Evolutionary conservation across 768 basidiomycete species (phyloP).

Genomic region (Agaricus blazei): DNA sequence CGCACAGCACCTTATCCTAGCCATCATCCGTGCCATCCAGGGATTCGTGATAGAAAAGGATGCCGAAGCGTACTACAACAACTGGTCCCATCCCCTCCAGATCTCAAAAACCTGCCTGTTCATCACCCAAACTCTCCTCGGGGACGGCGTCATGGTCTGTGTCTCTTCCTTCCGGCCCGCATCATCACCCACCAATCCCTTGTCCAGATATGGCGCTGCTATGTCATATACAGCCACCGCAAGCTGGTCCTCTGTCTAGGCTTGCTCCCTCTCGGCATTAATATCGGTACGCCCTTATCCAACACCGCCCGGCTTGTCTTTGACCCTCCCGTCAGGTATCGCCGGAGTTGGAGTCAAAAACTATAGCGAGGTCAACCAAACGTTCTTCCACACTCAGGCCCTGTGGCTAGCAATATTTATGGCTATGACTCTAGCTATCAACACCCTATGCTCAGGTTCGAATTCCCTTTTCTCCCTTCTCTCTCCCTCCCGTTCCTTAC

Average conservation of each 20-base stretch:
- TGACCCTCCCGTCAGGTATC: not conserved
- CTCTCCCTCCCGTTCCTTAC: not conserved
- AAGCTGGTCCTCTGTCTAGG: slow-evolving; percentile 1
- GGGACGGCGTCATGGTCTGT: slow-evolving; percentile 6
- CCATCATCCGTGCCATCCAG: not conserved
- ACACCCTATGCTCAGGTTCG: slow-evolving; percentile 2
- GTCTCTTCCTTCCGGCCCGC: not conserved
- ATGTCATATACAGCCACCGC: not conserved
- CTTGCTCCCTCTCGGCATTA: not conserved
- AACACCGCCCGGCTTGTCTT: not conserved
- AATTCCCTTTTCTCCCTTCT: not conserved
- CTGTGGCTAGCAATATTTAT: not conserved
- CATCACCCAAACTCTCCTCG: slow-evolving; percentile 3
- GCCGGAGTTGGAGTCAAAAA: not conserved
- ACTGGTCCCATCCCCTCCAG: not conserved
- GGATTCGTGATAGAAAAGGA: not conserved
- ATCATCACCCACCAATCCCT: not conserved
- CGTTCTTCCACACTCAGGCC: not conserved
- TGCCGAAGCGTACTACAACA: not conserved
- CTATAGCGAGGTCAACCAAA: not conserved
- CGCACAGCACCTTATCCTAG: not conserved
- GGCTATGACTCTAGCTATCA: not conserved
- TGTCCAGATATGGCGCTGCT: slow-evolving; percentile 6
- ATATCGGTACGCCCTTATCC: not conserved
- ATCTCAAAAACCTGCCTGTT: slow-evolving; percentile 2